These are phyloP conservation scores for Xylaria castorea DNA, from an alignment of 495 filamentous ascomycete genomes.

Conservation along the genomic window DNA sequence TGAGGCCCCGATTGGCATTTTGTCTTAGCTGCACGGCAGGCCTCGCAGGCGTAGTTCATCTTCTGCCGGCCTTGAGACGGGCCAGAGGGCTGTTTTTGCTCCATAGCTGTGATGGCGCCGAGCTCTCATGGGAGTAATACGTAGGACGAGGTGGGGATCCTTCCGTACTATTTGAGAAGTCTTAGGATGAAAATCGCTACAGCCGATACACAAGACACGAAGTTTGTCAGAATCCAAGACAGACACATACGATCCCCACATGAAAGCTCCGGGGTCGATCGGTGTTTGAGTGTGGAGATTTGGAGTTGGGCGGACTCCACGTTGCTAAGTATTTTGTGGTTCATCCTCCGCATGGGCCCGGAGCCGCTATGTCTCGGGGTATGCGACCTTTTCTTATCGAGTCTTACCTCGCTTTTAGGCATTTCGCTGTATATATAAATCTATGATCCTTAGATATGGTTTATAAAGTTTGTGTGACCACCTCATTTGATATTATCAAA, in stretches of 20 bases:
- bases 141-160: neutral
- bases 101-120: neutral
- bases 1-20: slow-evolving; percentile 52
- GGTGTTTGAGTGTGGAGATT: slow-evolving; percentile 12
- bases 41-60: slow-evolving; percentile 54
- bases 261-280: slow-evolving; percentile 16
- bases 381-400: neutral
- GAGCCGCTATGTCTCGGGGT: neutral
- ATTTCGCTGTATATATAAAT: neutral
- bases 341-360: slow-evolving; percentile 12
- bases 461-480: neutral
- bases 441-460: neutral
- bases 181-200: neutral
- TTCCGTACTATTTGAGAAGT: neutral
- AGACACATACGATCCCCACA: neutral
- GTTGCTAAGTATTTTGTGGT: neutral
- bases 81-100: slow-evolving; percentile 16
- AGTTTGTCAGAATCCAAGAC: neutral
- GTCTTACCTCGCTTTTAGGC: neutral
- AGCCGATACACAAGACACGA: neutral
- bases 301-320: slow-evolving; percentile 1
- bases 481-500: neutral
- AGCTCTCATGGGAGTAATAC: neutral
- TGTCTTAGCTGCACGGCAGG: slow-evolving; percentile 54
- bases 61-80: slow-evolving; percentile 30